Percentiles rank a stretch among this genome's conserved stretches.
These are phyloP conservation scores for Aspergillus nomiae DNA, from an alignment of 2,329 filamentous ascomycete genomes.

Conservation along the genomic window DNA sequence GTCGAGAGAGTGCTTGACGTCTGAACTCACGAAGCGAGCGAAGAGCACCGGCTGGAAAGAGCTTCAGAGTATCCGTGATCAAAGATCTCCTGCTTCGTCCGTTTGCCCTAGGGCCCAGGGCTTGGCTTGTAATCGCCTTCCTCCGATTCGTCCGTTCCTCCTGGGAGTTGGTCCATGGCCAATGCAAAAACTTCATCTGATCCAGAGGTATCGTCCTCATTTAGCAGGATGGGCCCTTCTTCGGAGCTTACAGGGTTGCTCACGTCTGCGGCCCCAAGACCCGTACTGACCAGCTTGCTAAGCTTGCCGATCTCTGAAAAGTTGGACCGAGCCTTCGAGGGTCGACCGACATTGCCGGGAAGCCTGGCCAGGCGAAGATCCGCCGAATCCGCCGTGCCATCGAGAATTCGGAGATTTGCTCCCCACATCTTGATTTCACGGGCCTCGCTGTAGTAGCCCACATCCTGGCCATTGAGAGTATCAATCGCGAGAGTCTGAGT, in stretches of 20 bases:
- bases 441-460: conserved; percentile 48
- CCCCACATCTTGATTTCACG: conserved; percentile 52
- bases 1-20: not conserved
- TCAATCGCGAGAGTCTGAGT: conserved; percentile 59
- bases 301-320: conserved; percentile 39
- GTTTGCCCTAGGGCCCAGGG: conserved; percentile 16
- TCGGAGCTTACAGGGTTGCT: conserved; percentile 31
- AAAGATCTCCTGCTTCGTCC: conserved; percentile 8
- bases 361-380: conserved; percentile 33
- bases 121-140: conserved; percentile 28
- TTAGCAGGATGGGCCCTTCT: conserved; percentile 10
- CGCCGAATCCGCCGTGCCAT: conserved; percentile 32
- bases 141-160: conserved; percentile 31
- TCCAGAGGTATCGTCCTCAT: conserved; percentile 11
- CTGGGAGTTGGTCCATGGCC: conserved; percentile 21
- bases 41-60: not conserved
- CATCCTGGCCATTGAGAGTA: conserved; percentile 56
- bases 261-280: conserved; percentile 31
- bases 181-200: conserved; percentile 18
- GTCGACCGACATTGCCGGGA: conserved; percentile 30
- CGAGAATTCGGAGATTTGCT: conserved; percentile 48
- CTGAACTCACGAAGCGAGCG: too few relatives aligned
- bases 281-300: conserved; percentile 43
- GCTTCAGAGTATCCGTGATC: not conserved
- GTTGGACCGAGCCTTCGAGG: conserved; percentile 20